These are phyloP conservation scores for Bolboschoenoplectus hybrid DNA, from an alignment of 202 grass and related monocot genomes.

Conservation along the genomic window DNA sequence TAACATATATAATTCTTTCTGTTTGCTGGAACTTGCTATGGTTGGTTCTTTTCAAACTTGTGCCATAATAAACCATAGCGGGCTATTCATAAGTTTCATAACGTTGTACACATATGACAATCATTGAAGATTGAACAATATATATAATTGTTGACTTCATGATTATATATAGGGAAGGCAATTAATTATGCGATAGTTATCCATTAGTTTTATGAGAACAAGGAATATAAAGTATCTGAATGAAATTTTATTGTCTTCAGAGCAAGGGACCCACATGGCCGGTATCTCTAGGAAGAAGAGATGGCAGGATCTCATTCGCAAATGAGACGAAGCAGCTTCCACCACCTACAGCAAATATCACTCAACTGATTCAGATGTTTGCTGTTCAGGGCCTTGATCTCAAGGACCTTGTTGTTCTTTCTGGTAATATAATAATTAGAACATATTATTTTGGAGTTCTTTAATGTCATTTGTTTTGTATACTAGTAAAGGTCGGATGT, in stretches of 20 bases:
- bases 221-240: too few relatives aligned
- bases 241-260: not conserved
- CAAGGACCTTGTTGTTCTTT: constrained; percentile 55
- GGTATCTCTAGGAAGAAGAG: constrained; percentile 41
- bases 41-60: too few relatives aligned
- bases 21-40: too few relatives aligned
- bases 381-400: constrained; percentile 36
- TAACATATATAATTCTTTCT: too few relatives aligned
- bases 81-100: too few relatives aligned
- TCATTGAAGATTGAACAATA: too few relatives aligned
- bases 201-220: too few relatives aligned
- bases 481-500: not conserved
- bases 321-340: constrained; percentile 32
- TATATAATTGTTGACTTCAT: too few relatives aligned
- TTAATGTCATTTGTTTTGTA: not conserved
- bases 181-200: too few relatives aligned
- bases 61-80: too few relatives aligned
- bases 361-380: constrained; percentile 42
- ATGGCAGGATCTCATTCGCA: constrained; percentile 44
- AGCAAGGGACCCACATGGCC: constrained; percentile 53
- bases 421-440: constrained; percentile 17
- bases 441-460: not conserved
- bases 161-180: too few relatives aligned
- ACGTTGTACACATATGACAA: too few relatives aligned
- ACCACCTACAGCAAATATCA: constrained; percentile 31